Evolutionary conservation across 805 yeast species (phyloP).

Genomic region (Ogataea sp.): DNA sequence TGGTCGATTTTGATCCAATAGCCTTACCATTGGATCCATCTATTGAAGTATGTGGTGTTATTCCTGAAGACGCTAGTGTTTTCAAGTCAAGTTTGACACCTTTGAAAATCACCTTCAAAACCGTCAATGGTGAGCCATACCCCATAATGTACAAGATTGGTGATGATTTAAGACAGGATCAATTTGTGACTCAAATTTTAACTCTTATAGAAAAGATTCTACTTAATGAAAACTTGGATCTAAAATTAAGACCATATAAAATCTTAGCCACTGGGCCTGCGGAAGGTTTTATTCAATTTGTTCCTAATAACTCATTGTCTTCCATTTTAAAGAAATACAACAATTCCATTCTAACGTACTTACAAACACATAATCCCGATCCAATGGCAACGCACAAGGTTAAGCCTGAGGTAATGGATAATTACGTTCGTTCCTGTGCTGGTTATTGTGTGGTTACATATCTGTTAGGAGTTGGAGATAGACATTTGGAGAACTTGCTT

Average conservation of each 20-base stretch:
- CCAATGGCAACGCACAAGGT: constrained; percentile 37
- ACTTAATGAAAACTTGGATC: constrained; percentile 82
- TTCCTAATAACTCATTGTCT: constrained; percentile 88
- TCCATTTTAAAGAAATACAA: constrained; percentile 65
- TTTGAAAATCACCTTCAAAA: constrained; percentile 68
- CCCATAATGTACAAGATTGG: constrained; percentile 92
- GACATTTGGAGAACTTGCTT: constrained; percentile 87
- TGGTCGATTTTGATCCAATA: constrained; percentile 41
- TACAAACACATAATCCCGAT: constrained; percentile 61
- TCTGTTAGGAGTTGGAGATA: constrained; percentile 91
- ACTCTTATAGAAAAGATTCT: constrained; percentile 83
- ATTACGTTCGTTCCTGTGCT: constrained; percentile 90
- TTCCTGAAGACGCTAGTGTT: constrained; percentile 74
- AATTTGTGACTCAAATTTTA: constrained; percentile 89
- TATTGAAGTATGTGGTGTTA: constrained; percentile 61
- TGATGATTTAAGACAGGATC: constrained; percentile 94
- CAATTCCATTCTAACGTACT: constrained; percentile 62
- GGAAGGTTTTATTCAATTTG: constrained; percentile 90
- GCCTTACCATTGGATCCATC: constrained; percentile 81
- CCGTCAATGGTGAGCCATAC: constrained; percentile 45
- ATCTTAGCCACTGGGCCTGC: constrained; percentile 85
- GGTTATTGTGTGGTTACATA: constrained; percentile 97
- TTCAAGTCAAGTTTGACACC: constrained; percentile 92
- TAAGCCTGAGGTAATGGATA: constrained; percentile 73
- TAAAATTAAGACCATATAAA: constrained; percentile 80